Base-by-base conservation (phyloP, 129 eudicot species). In the Lonicera japonica region DNA sequence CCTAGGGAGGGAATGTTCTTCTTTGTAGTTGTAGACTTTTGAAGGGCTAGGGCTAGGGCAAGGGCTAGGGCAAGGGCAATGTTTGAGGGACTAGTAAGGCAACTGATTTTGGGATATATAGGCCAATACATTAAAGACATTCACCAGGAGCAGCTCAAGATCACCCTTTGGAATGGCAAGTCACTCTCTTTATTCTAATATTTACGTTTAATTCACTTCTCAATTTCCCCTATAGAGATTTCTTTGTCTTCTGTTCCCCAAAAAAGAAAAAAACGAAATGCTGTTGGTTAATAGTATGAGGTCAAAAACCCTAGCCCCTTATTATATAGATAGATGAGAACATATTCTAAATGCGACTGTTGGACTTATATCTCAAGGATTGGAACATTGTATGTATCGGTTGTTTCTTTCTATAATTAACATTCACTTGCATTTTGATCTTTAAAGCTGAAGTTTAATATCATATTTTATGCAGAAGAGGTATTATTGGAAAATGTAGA, bases 11-110 rank as follows among this genome's bases (percentile, higher is more conserved):
- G n/a, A 29, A 29, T 29, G 2, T 29, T 6, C 36, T 29, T 29
- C 36, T 29, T 2, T 29, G 36, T 29, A 1, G 4, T 1, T 1
- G 36, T 6, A 29, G 36, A 29, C 36, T 6, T 1, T 6, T 1
- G 36, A 29, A 29, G 36, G 36, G 4, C 36, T 29, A 29, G 6
- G 6, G 4, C 6, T 29, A 6, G 36, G 36, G 36, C 36, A 29
- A 29, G 36, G 36, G 36, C 36, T 1, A 29, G 36, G 36, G 36
- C 36, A 29, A 43, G 50, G 50, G 16, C 50, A 66, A 92, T 92
- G 98, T 92, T 92, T 52, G 98, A 92, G 82, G 96, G 98, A 36
- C 72, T 92, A 52, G 98, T 92, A 15, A 64, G 91, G 29, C 96
- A 92, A 72, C 64, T 92, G 73, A 74, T 92, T 61, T 65, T 84